These are phyloP conservation scores for Colletotrichum truncatum DNA, from an alignment of 2,329 filamentous ascomycete genomes.

Conservation along the genomic window DNA sequence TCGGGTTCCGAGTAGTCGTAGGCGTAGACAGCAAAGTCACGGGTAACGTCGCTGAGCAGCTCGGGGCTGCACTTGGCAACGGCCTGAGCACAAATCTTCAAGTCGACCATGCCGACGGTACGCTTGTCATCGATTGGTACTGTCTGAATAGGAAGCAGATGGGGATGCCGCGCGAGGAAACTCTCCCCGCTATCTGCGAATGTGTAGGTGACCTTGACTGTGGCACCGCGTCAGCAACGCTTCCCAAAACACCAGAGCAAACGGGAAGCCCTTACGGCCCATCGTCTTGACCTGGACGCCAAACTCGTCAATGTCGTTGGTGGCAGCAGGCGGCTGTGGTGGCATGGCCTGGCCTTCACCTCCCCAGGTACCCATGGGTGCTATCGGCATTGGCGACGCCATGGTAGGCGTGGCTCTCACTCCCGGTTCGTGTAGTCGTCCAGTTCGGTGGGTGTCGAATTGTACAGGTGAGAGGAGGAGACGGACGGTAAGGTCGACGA, in stretches of 20 bases:
- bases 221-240: conserved; percentile 15
- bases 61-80: conserved; percentile 85
- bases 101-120: conserved; percentile 86
- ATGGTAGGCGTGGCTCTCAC: conserved; percentile 39
- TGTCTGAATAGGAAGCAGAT: conserved; percentile 81
- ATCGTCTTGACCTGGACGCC: conserved; percentile 70
- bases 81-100: conserved; percentile 87
- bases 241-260: neutral
- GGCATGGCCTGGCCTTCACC: conserved; percentile 35
- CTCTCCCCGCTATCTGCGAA: conserved; percentile 91
- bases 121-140: conserved; percentile 81
- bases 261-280: conserved; percentile 65
- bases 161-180: conserved; percentile 86
- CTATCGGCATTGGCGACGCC: conserved; percentile 48
- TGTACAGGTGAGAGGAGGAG: neutral
- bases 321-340: conserved; percentile 26
- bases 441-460: neutral
- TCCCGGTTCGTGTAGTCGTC: conserved; percentile 11
- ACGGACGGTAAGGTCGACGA: conserved; percentile 1
- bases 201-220: conserved; percentile 97
- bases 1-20: conserved; percentile 97
- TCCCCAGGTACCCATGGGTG: conserved; percentile 43
- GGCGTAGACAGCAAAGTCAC: conserved; percentile 96
- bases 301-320: conserved; percentile 47
- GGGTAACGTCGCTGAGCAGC: conserved; percentile 74